Percentiles rank a stretch among this genome's conserved stretches.
Conservation (phyloP, 2,329 filamentous ascomycete species). For the Penicillium sp. region DNA sequence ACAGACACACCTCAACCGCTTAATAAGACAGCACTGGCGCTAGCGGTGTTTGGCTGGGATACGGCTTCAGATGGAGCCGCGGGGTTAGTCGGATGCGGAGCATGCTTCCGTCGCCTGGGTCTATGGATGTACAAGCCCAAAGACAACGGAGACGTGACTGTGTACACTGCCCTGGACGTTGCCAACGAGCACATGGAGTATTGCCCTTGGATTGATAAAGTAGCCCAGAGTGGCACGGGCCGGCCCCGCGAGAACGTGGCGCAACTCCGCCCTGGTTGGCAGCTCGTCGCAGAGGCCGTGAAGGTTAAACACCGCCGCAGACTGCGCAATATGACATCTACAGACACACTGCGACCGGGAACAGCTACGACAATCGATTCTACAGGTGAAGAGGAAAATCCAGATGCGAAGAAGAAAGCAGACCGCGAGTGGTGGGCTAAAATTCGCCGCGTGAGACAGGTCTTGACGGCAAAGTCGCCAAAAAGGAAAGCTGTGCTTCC, state of each 20-base stretch:
- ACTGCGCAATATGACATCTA: conserved; percentile 27
- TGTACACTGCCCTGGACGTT: conserved; percentile 58
- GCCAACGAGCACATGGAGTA: conserved; percentile 74
- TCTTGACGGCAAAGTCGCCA: conserved; percentile 63
- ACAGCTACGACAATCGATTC: conserved; percentile 21
- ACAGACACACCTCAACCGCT: conserved; percentile 29
- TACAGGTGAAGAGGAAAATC: conserved; percentile 37
- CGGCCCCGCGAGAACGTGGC: conserved; percentile 31
- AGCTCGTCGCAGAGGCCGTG: conserved; percentile 43
- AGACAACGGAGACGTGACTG: conserved; percentile 48
- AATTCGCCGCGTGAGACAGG: conserved; percentile 65
- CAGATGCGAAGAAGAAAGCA: conserved; percentile 52
- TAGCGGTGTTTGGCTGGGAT: conserved; percentile 74
- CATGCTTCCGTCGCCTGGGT: conserved; percentile 82
- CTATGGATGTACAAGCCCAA: conserved; percentile 91
- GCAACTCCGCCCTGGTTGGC: conserved; percentile 45
- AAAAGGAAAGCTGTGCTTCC: conserved; percentile 43
- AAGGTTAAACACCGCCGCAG: conserved; percentile 39
- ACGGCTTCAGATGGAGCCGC: conserved; percentile 44
- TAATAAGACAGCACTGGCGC: conserved; percentile 61
- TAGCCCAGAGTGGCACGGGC: conserved; percentile 54
- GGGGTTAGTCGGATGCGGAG: conserved; percentile 73
- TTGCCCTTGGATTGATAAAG: conserved; percentile 71
- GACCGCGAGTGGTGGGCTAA: conserved; percentile 72
- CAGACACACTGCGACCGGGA: conserved; percentile 30